Base-by-base conservation (phyloP, 2,329 filamentous ascomycete genomes). In the Exophiala phaeomuriformis region DNA sequence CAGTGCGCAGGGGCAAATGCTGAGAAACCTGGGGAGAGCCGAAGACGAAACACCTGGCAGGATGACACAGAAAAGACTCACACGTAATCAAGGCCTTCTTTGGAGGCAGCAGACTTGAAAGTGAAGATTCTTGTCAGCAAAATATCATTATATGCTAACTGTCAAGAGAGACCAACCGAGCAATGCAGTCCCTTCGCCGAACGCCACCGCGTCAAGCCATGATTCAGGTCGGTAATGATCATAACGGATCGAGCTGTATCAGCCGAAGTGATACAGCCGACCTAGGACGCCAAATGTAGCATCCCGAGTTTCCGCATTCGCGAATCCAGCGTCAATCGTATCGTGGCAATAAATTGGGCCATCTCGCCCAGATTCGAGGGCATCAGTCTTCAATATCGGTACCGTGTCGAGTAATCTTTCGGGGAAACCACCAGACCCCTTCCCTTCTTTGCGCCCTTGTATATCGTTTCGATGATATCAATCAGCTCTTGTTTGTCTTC, bases 401-500 rank as follows among this genome's bases (percentile, higher is more conserved):
- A 87, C 65, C 83, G 75, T 1, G 84, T 86, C 35, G 81, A 85
- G 65, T 85, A 85, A 66, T 78, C 90, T 77, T 97, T 98, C 1
- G 91, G 93, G 67, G 89, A 95, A 61, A 97, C 90, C 39, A 98
- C 93, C 63, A 98, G 74, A 85, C 94, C 93, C 49, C 91, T 79
- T 0, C 94, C 93, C 75, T 98, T 98, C 79, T 95, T 97, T 32
- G 93, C 93, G n/a, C 93, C 93, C 55, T 90, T 84, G 69, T 97
- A 98, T 57, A 98, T 90, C 3, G 90, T 96, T 77, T 98, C 93
- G 67, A 97, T 84, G 62, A 98, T 98, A 72, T 98, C 93, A 66
- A 98, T 95, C 65, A 98, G 77, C 75, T 98, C 93, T 71, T 97
- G 91, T 74, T 98, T 97, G 68, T 98, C 91, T 72, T 97, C 90